Percentiles rank a stretch among this genome's conserved stretches.
These are phyloP conservation scores for Soucietia sequanensis DNA, from an alignment of 805 yeast species.

Conservation along the genomic window DNA sequence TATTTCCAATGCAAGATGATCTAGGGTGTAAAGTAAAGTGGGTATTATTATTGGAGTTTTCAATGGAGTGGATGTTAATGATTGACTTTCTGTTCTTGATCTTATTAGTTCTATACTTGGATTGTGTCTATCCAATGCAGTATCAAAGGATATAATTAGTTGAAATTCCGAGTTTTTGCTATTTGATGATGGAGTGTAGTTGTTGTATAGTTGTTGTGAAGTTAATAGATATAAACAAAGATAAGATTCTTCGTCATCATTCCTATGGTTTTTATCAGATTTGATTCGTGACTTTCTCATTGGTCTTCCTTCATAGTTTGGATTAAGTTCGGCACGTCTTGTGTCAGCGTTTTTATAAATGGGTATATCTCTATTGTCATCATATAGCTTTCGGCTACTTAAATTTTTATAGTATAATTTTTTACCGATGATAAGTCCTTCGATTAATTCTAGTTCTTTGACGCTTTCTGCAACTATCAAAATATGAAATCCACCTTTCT, in stretches of 20 bases:
- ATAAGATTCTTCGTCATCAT: conserved; percentile 3
- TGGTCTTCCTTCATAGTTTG: too few relatives aligned
- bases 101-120: conserved; percentile 38
- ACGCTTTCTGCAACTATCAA: conserved; percentile 57
- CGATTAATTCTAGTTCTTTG: conserved; percentile 75
- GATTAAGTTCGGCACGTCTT: too few relatives aligned
- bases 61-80: neutral
- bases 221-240: conserved; percentile 28
- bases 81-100: conserved; percentile 7
- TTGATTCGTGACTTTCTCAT: conserved; percentile 3
- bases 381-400: conserved; percentile 61
- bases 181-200: conserved; percentile 20
- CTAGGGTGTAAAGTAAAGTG: conserved; percentile 31
- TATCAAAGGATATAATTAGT: conserved; percentile 37
- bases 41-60: conserved; percentile 37
- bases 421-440: conserved; percentile 76
- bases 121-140: conserved; percentile 25
- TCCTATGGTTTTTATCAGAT: conserved; percentile 7
- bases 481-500: conserved; percentile 19
- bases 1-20: conserved; percentile 22
- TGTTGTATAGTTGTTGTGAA: conserved; percentile 33
- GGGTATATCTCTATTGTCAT: conserved; percentile 28
- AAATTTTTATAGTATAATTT: conserved; percentile 61
- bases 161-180: conserved; percentile 19
- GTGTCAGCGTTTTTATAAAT: conserved; percentile 1